Evolutionary conservation across 1,284 basidiomycete species (phyloP).

Genomic region (Ceratobasidium papillatum): DNA sequence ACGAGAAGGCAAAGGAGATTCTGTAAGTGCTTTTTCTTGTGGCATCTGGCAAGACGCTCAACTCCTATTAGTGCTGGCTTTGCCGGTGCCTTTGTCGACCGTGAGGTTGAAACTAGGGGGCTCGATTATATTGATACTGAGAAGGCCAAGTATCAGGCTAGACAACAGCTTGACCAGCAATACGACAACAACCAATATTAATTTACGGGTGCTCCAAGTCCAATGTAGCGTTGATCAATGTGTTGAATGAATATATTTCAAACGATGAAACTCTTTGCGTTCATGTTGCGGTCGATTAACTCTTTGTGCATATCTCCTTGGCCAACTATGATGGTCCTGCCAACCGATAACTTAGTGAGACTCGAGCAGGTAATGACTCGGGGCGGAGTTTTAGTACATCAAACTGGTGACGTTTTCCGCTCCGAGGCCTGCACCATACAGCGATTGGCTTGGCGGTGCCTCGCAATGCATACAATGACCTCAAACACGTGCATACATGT

Average conservation of each 20-base stretch:
- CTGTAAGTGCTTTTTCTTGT: constrained; percentile 37
- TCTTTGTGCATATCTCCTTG: no score
- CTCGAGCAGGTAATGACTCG: no score
- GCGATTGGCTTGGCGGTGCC: neutral
- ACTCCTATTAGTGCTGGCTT: constrained; percentile 45
- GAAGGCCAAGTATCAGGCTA: constrained; percentile 50
- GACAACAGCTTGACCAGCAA: neutral
- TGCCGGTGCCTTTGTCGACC: constrained; percentile 48
- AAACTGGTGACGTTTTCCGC: no score
- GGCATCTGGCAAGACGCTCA: no score
- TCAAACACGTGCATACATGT: neutral
- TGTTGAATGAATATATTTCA: neutral
- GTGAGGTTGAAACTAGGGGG: constrained; percentile 47
- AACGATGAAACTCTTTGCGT: no score
- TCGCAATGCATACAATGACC: neutral
- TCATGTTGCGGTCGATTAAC: no score
- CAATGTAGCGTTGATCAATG: neutral
- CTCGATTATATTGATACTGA: constrained; percentile 47
- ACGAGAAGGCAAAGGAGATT: constrained; percentile 51
- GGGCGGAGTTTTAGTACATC: no score
- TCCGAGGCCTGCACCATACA: neutral
- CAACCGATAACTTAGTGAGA: no score
- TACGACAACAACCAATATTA: neutral
- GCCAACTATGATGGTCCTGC: no score
- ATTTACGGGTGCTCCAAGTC: neutral